Conservation (phyloP, 192 early-diverging fungal species). For the Coemansia sp. region DNA sequence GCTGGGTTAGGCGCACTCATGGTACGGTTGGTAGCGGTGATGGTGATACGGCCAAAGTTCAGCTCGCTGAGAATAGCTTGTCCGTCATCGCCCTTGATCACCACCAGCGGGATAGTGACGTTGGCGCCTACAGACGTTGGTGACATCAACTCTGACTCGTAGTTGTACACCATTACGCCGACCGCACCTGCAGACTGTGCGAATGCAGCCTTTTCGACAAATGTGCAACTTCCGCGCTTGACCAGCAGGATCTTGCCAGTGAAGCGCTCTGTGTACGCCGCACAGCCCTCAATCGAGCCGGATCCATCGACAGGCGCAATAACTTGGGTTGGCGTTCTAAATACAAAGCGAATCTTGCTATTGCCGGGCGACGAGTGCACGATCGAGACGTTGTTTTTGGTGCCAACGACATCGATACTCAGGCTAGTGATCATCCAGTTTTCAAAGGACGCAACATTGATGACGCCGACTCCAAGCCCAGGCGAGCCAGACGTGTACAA, state of each 20-base stretch:
- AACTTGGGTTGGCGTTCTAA: slow-evolving; percentile 35
- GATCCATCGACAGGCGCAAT: slow-evolving; percentile 50
- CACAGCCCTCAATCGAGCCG: slow-evolving; percentile 62
- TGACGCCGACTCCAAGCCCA: slow-evolving; percentile 56
- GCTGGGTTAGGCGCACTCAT: slow-evolving; percentile 49
- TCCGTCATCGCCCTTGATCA: slow-evolving; percentile 59
- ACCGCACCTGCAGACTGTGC: slow-evolving; percentile 63
- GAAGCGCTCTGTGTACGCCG: slow-evolving; percentile 40
- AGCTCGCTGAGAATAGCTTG: slow-evolving; percentile 55
- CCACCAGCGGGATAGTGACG: slow-evolving; percentile 59
- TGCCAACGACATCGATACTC: slow-evolving; percentile 44
- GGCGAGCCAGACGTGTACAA: slow-evolving; percentile 63
- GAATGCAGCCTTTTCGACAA: slow-evolving; percentile 62
- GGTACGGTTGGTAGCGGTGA: slow-evolving; percentile 56
- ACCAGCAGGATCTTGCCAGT: slow-evolving; percentile 62
- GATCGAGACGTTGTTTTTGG: slow-evolving; percentile 46
- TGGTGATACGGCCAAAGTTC: slow-evolving; percentile 32
- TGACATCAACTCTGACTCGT: slow-evolving; percentile 41
- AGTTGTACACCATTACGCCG: slow-evolving; percentile 69
- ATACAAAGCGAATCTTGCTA: slow-evolving; percentile 49
- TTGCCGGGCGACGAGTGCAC: slow-evolving; percentile 51
- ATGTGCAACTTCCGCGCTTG: slow-evolving; percentile 70
- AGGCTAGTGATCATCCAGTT: slow-evolving; percentile 50
- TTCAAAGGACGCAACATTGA: slow-evolving; percentile 60
- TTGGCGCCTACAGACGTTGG: slow-evolving; percentile 44